Percentiles rank a stretch among this genome's conserved stretches.
Conservation (phyloP, 2,329 filamentous ascomycete species). For the Endothia cerciana region DNA sequence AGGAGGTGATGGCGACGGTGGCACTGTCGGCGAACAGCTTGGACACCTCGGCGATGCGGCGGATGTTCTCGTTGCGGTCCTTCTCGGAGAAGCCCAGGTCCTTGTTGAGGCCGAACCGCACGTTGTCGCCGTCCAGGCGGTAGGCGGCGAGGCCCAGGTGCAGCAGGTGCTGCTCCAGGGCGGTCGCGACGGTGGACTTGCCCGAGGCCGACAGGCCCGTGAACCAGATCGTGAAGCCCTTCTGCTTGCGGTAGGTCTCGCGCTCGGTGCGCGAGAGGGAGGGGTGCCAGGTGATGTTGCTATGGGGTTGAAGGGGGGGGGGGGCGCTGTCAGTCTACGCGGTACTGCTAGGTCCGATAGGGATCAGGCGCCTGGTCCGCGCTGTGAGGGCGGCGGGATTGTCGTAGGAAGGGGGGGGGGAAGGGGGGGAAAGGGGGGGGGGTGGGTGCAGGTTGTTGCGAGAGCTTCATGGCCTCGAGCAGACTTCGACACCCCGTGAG, state of each 20-base stretch:
- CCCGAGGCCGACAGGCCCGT: constrained; percentile 95
- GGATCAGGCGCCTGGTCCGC: too few species aligned
- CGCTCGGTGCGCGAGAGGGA: constrained; percentile 80
- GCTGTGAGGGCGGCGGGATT: too few species aligned
- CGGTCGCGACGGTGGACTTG: constrained; percentile 95
- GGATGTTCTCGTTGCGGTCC: constrained; percentile 97
- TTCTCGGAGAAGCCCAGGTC: constrained; percentile 92
- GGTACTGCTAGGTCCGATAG: not conserved
- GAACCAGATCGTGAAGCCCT: constrained; percentile 95
- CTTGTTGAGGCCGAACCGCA: constrained; percentile 97
- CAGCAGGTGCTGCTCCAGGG: constrained; percentile 94
- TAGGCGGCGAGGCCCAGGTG: constrained; percentile 84
- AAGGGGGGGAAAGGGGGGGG: not conserved
- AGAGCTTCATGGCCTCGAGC: constrained; percentile 17
- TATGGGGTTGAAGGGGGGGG: constrained; percentile 43
- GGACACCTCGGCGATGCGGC: constrained; percentile 93
- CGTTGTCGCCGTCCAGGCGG: constrained; percentile 96
- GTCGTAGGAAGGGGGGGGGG: not conserved
- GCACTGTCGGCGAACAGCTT: constrained; percentile 94
- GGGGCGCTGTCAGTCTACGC: constrained; percentile 19
- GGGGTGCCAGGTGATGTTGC: constrained; percentile 90
- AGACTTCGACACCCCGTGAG: not conserved
- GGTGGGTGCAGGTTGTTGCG: constrained; percentile 2
- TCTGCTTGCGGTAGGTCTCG: constrained; percentile 75
- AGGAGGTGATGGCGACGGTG: constrained; percentile 88